phyloP scores from a whole-genome alignment of 257 asterid genomes.

The Petunia axillaris region DNA sequence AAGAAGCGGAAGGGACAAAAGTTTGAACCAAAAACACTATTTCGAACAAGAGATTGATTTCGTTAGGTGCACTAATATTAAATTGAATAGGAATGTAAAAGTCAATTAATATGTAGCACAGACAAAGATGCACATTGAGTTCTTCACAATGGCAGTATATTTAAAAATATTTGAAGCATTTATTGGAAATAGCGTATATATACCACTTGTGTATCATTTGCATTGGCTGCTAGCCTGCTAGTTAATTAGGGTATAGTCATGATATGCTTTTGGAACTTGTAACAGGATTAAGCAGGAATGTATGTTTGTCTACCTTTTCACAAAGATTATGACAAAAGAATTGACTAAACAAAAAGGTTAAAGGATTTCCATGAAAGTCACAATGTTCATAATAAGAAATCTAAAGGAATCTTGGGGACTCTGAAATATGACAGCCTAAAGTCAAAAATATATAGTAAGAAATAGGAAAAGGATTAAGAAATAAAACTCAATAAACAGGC shows the following conservation, averaged over 20 bases:
- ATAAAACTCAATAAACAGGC: too few species aligned
- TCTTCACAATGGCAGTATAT: not conserved
- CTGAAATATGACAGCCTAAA: too few species aligned
- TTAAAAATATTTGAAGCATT: not conserved
- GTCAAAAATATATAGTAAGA: too few species aligned
- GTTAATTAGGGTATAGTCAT: not conserved
- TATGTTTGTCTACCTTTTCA: not conserved
- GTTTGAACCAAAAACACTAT: not conserved
- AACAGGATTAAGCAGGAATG: not conserved
- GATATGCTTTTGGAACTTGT: not conserved
- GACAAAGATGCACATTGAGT: conserved; percentile 5
- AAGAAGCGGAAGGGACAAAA: not conserved
- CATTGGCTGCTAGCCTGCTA: not conserved
- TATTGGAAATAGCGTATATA: not conserved
- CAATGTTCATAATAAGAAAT: not conserved
- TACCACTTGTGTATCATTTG: not conserved
- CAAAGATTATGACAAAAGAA: not conserved
- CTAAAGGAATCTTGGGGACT: too few species aligned
- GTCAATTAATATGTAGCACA: not conserved
- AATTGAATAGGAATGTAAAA: not conserved
- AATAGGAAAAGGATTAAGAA: too few species aligned
- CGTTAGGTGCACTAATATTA: not conserved
- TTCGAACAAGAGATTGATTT: not conserved
- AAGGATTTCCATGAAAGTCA: not conserved
- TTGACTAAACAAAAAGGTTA: not conserved